These are phyloP conservation scores for Bryum argenteum DNA, from an alignment of 225 moss, liverwort and hornwort species.

Conservation along the genomic window DNA sequence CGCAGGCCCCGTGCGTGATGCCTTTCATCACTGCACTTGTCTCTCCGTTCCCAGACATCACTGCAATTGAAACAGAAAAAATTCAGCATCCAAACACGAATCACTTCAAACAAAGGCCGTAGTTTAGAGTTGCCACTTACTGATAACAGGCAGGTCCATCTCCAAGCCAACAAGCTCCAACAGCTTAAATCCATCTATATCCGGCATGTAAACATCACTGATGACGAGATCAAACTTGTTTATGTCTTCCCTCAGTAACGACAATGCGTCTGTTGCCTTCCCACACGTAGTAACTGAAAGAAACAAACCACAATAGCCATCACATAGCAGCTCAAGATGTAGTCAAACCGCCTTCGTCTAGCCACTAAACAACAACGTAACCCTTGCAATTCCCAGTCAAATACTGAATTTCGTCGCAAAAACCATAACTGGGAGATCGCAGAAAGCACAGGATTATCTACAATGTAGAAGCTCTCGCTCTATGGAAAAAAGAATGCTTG, in stretches of 20 bases:
- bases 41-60: slow-evolving; percentile 93
- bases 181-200: slow-evolving; percentile 91
- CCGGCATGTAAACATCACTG: slow-evolving; percentile 92
- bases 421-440: too few relatives aligned
- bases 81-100: slow-evolving; percentile 3
- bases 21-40: slow-evolving; percentile 89
- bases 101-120: not conserved
- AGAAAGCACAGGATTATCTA: slow-evolving; percentile 18
- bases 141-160: slow-evolving; percentile 89
- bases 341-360: not conserved
- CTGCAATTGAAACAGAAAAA: slow-evolving; percentile 37
- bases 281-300: slow-evolving; percentile 76
- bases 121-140: slow-evolving; percentile 44
- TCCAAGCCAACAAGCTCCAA: slow-evolving; percentile 86
- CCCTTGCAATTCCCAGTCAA: slow-evolving; percentile 11
- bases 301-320: not conserved
- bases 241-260: slow-evolving; percentile 65
- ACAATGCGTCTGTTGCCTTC: slow-evolving; percentile 66
- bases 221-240: slow-evolving; percentile 83
- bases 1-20: slow-evolving; percentile 90
- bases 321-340: not conserved
- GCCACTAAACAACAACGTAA: not conserved
- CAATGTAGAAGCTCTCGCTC: slow-evolving; percentile 16
- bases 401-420: slow-evolving; percentile 19
- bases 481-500: not conserved